Evolutionary conservation across 23 red algal genomes (phyloP).

Genomic region (Agarophyton chilense): DNA sequence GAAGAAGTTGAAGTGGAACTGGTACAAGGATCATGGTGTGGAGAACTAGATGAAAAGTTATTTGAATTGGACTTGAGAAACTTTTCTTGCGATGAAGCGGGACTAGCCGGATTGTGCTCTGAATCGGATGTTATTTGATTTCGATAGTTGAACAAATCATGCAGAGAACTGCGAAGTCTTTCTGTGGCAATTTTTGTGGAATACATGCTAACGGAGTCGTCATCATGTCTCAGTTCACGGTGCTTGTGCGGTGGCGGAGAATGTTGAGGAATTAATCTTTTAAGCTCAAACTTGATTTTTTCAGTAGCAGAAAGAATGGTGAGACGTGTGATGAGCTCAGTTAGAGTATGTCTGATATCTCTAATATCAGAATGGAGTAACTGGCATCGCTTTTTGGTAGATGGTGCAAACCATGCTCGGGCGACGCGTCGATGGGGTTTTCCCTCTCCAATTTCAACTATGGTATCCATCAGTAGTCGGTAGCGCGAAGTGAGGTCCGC

Average conservation of each 20-base stretch:
- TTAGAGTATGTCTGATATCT: not conserved
- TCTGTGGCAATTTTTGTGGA: not conserved
- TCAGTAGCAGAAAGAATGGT: slow-evolving; percentile 33
- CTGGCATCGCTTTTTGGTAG: not conserved
- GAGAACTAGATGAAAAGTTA: not conserved
- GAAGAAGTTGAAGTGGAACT: not conserved
- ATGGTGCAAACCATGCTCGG: slow-evolving; percentile 23
- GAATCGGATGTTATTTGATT: not conserved
- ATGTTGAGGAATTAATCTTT: not conserved
- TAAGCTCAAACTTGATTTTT: slow-evolving; percentile 7
- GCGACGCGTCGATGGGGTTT: not conserved
- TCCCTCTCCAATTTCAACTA: not conserved
- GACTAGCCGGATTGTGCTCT: not conserved
- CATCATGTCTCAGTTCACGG: not conserved
- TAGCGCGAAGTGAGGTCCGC: not conserved
- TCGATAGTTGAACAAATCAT: slow-evolving; percentile 5
- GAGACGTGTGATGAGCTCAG: slow-evolving; percentile 19
- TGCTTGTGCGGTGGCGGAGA: not conserved
- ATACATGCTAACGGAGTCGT: not conserved
- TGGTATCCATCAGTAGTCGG: not conserved
- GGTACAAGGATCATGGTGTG: not conserved
- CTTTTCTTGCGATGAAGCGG: not conserved
- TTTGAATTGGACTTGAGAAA: no score
- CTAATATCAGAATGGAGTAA: slow-evolving; percentile 6
- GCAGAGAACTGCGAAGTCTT: slow-evolving; percentile 4